Base-by-base conservation (phyloP, 2,329 filamentous ascomycete species). In the Pseudodiploospora longispora region DNA sequence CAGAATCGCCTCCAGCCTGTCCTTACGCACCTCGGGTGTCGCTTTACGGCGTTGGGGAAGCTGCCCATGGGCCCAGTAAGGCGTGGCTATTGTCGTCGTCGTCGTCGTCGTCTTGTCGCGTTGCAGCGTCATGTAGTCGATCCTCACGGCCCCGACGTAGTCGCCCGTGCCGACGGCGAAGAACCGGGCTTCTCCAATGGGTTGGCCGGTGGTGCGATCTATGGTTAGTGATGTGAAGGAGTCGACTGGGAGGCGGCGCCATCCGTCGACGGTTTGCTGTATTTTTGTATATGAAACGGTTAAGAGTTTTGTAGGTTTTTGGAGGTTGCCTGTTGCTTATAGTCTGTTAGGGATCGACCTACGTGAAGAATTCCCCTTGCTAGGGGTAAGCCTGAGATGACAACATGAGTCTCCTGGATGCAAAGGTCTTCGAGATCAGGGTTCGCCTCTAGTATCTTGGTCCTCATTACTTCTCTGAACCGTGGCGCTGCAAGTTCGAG, bases 21-120 rank as follows among this genome's bases (percentile, higher is more conserved):
- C 39, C 39, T 28, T 42, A n/a, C 30, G 32, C 8, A 27, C 29
- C 34, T 46, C 43, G 6, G 35, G 28, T 7, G 37, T 34, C 10
- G 27, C n/a, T 29, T 37, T 36, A 40, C 58, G 84, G 74, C 59
- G 90, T 38, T 47, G 42, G 32, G 37, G 45, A 30, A 51, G 47
- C 41, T 44, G 47, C n/a, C 46, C 46, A 4, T 41, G 43, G 6
- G 36, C 41, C 41, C 46, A 47, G 10, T 42, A 42, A n/a, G 38
- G 33, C 31, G 37, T 29, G 19, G 10, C 19, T 10, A 37, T 6
- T 19, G 19, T 19, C 10, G 30, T 27, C 32, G 35, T 30, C 27
- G 38, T 27, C 40, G 28, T 4, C 9, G 19, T 27, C 10, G 30
- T 12, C 30, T 31, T 28, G 30, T 37, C 36, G 10, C 19, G 12